A percentile compares a stretch with the other conserved stretches of the same genome.
These are phyloP conservation scores for Eucalyptus grandis DNA, from an alignment of 345 rosid genomes.

Conservation along the genomic window DNA sequence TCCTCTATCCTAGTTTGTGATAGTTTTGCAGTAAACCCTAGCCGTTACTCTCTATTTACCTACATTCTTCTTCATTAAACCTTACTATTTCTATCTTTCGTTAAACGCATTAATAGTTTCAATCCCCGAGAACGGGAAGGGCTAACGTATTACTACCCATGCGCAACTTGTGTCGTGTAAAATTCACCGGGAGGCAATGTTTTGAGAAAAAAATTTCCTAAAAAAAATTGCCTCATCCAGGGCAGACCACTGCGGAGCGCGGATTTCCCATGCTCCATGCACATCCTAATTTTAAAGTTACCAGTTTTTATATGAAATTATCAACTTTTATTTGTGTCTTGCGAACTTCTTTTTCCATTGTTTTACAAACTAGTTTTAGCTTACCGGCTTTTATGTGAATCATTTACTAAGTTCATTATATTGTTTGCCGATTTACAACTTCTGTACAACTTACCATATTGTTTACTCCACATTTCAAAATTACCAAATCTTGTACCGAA, in stretches of 20 bases:
- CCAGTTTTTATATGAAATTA: neutral
- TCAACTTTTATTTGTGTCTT: neutral
- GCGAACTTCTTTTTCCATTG: neutral
- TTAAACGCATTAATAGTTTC: too few species aligned
- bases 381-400: neutral
- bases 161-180: neutral
- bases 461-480: neutral
- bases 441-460: neutral
- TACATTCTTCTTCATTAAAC: neutral
- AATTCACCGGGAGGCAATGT: too few species aligned
- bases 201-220: too few species aligned
- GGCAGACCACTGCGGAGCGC: rapidly evolving
- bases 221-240: too few species aligned
- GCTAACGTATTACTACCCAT: neutral
- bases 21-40: neutral
- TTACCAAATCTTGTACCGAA: neutral
- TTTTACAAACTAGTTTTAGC: neutral
- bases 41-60: neutral
- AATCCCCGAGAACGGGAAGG: neutral
- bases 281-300: neutral
- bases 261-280: too few species aligned
- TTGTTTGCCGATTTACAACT: neutral
- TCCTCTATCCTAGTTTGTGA: neutral
- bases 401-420: neutral
- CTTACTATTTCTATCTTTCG: too few species aligned